Base-by-base conservation (phyloP, 1,139 yeast genomes). In the Nakaseomyces kungkrabaensis region DNA sequence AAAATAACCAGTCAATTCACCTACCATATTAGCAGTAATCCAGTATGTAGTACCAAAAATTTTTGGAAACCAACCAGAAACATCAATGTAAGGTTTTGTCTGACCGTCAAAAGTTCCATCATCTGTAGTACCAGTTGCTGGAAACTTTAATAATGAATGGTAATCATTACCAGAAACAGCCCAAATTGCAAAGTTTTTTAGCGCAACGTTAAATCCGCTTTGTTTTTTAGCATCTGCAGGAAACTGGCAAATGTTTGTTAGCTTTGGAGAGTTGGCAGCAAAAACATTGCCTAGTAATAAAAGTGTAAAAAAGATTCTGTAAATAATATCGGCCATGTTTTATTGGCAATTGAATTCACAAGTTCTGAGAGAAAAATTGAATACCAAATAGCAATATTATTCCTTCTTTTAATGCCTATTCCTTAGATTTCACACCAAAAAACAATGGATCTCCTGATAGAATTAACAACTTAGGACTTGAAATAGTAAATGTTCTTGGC, bases 21-120 rank as follows among this genome's bases (percentile, higher is more conserved):
- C 33, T 1, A 45, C 38, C 40, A 48, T 36, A 27, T 69, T 68
- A 32, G 54, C 34, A 5, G 50, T 9, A 3, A 29, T 7, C 31
- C 31, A 58, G 6, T n/a, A 13, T 6, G 13, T n/a, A 4, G 33
- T 27, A n/a, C 44, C 44, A 29, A 27, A 41, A 27, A 41, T 27
- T 13, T 27, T 27, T 11, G 44, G 44, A 11, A 41, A 41, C 44
- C 44, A 41, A 6, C 44, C 44, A 13, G 26, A 13, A 7, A 22
- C 7, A 41, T 27, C 33, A n/a, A 41, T 27, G n/a, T 41, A 29
- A 11, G 44, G 44, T 29, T 41, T 41, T 29, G 44, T 41, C n/a
- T 27, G 33, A n/a, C 33, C 33, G 4, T 27, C n/a, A 24, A 41
- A 27, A 29, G 44, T 41, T 13, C 34, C 44, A 41, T n/a, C 33